Base-by-base conservation (phyloP, 2,329 filamentous ascomycete genomes). In the Colletotrichum incanum region DNA sequence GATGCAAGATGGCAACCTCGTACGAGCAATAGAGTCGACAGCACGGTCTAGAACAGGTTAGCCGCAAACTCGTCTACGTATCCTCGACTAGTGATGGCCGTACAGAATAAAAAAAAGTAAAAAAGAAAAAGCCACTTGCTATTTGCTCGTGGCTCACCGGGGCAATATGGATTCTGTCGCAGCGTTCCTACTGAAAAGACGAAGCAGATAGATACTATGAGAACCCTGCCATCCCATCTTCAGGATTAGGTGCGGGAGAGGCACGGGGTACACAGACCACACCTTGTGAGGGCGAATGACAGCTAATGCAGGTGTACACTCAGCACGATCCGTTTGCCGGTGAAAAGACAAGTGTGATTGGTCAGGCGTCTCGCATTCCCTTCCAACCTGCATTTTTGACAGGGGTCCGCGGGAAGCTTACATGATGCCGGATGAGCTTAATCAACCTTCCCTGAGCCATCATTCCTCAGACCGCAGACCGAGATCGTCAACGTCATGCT, bases 281-380 rank as follows among this genome's bases (percentile, higher is more conserved):
- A 47, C 58, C 14, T 18, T 18, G 12, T 23, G 49, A 41, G 39
- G 41, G 4, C 23, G 34, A 41, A 23, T 39, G 47, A 45, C 16
- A 37, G 37, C 70, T 69, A 69, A 72, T 72, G 70, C 70, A 69
- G 59, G 70, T 63, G 69, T 23, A 52, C 37, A 52, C 37, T 31
- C 20, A 52, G 9, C 37, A 37, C 39, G 54, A 55, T 23, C 65
- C 54, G 37, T 60, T 31, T 31, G 39, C 20, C 14, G 2, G 26
- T 26, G 18, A 18, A 55, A 18, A 34, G 23, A 31, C 9, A 2
- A 16, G 20, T n/a, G 3, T 34, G 54, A 65, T 70, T 69, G 65
- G 65, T 9, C 37, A 23, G 20, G 23, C 9, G 14, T 39, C 65
- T 45, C 23, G n/a, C 31, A 39, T 26, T 54, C 11, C 37, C 52